Evolutionary conservation across 257 asterid species (phyloP), one percentile per base, ranked within the genome.

Genomic region (Ehretia macrophylla): DNA sequence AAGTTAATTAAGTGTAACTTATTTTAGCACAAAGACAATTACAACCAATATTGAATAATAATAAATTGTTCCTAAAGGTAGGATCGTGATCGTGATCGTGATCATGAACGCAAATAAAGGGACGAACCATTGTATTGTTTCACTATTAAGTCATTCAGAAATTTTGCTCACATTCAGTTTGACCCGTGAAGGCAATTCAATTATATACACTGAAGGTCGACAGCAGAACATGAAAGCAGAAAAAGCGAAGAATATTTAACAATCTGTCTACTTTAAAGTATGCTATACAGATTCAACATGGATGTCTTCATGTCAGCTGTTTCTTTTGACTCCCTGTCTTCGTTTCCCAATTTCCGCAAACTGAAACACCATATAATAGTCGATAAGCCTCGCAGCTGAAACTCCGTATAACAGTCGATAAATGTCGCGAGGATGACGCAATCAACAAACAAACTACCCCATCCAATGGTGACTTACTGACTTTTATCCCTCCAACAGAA

Each of bases 171-270:
- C 42, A 9, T 32, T 37, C 12, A 0, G 11, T 58, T 69, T 55
- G 20, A 50, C 55, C 55, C 32, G 39, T 17, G 14, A 42, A 46
- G 56, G 51, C 20, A 23, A 32, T 67, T 49, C 48, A 69, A 48
- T 57, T 57, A 37, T 71, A 38, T 68, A 72, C 72, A 67, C 12
- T 35, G 52, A 59, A 42, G 17, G 18, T 47, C 55, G 12, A 44
- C 39, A 21, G 20, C 46, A 47, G 44, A 42, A 16, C 40, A n/a
- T 21, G 27, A 13, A n/a, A 20, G 23, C 51, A 27, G 12, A 50
- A 35, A 39, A 59, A 17, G 32, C 23, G 21, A 59, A 61, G 8
- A n/a, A 18, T 32, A 61, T 56, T 65, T 18, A 23, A 47, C 13
- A 48, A 11, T 18, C n/a, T 6, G 19, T n/a, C 58, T 21, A 11